Conservation (phyloP, 495 filamentous ascomycete genomes). For the Hypomontagnella submonticulosa region DNA sequence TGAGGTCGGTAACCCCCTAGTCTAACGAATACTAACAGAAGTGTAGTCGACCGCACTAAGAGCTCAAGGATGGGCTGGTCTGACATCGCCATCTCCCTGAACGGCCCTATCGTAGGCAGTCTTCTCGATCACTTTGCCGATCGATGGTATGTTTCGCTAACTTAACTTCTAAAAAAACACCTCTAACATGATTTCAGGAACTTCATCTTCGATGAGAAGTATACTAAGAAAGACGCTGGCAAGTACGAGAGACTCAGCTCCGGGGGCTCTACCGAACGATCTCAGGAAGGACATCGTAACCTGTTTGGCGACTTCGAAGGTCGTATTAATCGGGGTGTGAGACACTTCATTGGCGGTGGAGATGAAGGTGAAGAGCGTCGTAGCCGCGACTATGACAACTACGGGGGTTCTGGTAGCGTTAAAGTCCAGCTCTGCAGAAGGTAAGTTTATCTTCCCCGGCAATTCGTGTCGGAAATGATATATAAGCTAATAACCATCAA, state of each 20-base stretch:
- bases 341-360: slow-evolving; percentile 48
- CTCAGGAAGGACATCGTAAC: slow-evolving; percentile 42
- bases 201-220: slow-evolving; percentile 89
- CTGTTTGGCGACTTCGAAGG: slow-evolving; percentile 57
- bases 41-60: slow-evolving; percentile 73
- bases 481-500: slow-evolving; percentile 43
- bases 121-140: slow-evolving; percentile 83
- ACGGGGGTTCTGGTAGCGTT: slow-evolving; percentile 11
- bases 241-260: slow-evolving; percentile 68
- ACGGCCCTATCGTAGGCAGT: slow-evolving; percentile 83
- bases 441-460: slow-evolving; percentile 40
- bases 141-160: slow-evolving; percentile 67
- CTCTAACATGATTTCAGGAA: slow-evolving; percentile 60
- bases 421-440: slow-evolving; percentile 59
- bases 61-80: slow-evolving; percentile 94
- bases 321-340: slow-evolving; percentile 56
- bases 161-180: background rate
- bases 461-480: slow-evolving; percentile 21
- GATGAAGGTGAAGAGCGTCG: slow-evolving; percentile 36
- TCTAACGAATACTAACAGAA: slow-evolving; percentile 34
- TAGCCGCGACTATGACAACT: slow-evolving; percentile 35
- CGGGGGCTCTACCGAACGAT: slow-evolving; percentile 25
- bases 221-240: slow-evolving; percentile 69
- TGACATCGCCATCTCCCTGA: slow-evolving; percentile 83
- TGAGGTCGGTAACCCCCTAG: background rate